These are phyloP conservation scores for Cardiospermum halicacabum DNA, from an alignment of 345 rosid genomes.

Conservation along the genomic window DNA sequence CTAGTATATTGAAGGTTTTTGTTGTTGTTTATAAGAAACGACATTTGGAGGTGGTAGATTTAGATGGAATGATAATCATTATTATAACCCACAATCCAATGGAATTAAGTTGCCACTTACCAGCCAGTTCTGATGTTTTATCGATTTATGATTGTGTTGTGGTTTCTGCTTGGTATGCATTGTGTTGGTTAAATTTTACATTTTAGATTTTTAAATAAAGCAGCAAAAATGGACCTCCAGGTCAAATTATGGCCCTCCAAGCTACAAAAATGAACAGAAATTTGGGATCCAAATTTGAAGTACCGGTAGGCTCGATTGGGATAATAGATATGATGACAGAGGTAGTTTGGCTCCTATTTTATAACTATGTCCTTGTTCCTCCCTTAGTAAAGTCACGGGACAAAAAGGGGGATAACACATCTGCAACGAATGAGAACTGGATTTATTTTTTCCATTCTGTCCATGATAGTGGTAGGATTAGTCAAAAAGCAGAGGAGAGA, in stretches of 20 bases:
- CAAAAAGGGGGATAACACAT: slow-evolving; percentile 49
- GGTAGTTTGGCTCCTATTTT: slow-evolving; percentile 57
- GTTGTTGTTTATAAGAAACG: no score
- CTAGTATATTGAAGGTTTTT: no score
- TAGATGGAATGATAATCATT: no score
- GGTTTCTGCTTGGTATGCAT: no score
- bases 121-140: no score
- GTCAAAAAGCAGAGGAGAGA: slow-evolving; percentile 43
- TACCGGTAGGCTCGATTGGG: slow-evolving; percentile 44
- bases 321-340: slow-evolving; percentile 44
- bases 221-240: no score
- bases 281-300: slow-evolving; percentile 50
- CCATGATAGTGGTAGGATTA: slow-evolving; percentile 47
- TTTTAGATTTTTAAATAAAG: no score
- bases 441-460: slow-evolving; percentile 32
- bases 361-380: slow-evolving; percentile 50
- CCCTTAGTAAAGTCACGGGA: slow-evolving; percentile 33
- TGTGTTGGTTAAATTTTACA: no score
- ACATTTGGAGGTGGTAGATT: no score
- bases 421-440: slow-evolving; percentile 61
- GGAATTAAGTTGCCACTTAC: no score
- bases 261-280: slow-evolving; percentile 55
- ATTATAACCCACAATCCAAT: no score
- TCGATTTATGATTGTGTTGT: no score
- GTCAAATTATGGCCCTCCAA: slow-evolving; percentile 44